Evolutionary conservation across 1,139 yeast genomes (phyloP), one percentile per base, ranked within the genome.

Genomic region (Protomyces macrosporus): DNA sequence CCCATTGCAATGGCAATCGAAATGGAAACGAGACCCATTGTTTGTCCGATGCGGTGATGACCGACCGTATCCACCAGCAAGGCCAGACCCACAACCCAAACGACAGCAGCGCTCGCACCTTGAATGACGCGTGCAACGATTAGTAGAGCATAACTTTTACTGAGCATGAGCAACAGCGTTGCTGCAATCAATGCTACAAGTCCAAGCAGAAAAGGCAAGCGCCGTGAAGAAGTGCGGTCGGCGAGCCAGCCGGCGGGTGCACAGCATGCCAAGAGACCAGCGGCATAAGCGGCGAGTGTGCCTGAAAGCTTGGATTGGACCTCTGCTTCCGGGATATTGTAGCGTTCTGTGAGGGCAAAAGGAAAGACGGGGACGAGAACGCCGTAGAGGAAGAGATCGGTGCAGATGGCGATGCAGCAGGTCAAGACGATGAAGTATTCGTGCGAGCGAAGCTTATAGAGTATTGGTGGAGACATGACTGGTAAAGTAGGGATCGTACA

Each of bases 41-140:
- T 53, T 23, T 64, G 58, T 14, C 70, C 71, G 39, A 68, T 51
- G 34, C 65, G 50, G 12, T 67, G 65, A 16, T 61, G 63, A 1
- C 76, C 74, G 58, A 69, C 75, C 14, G 75, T 71, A 63, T 75
- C 78, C 7, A 74, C 71, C 14, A 75, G 63, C 32, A 75, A 71
- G 4, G 78, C 76, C 56, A 75, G 66, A 3, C 78, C 78, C n/a
- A 74, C 76, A 0, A 74, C 71, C 78, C 78, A 75, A 5, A 74
- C 76, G 4, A 74, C 69, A n/a, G 74, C 74, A 12, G 73, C 76
- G 36, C 76, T 71, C 1, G 73, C 51, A 1, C 78, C 77, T 58
- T 75, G 77, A 16, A 75, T 50, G n/a, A 73, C 65, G 35, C 78
- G 70, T 36, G 76, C 77, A 45, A 72, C 69, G 61, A 72, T 68